Conservation (phyloP, 139 green algal species). For the Haematococcus lacustris region DNA sequence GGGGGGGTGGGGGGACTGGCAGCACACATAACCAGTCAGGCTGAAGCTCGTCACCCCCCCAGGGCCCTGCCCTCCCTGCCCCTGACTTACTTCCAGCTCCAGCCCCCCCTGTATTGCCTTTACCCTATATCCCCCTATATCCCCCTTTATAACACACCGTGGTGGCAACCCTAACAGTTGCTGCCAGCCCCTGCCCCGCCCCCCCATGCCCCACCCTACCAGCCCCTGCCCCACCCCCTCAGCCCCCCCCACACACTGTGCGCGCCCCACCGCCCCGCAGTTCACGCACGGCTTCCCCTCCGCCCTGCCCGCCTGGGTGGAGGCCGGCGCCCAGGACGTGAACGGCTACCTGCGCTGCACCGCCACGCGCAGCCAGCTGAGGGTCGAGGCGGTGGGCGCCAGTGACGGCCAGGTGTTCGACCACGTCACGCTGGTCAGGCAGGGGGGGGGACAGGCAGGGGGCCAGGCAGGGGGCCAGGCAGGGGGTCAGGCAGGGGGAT, state of each 20-base stretch:
- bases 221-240: neutral
- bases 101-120: no score
- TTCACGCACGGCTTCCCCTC: constrained; percentile 18
- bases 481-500: no score
- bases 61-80: no score
- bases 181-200: neutral
- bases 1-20: neutral
- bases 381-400: constrained; percentile 4
- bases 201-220: no score
- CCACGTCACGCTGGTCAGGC: no score
- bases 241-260: neutral
- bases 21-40: no score
- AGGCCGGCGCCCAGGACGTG: constrained; percentile 4
- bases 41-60: no score
- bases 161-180: neutral
- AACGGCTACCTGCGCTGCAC: constrained; percentile 19
- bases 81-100: no score
- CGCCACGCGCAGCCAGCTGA: neutral
- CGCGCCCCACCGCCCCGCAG: neutral
- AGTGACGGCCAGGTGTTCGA: neutral
- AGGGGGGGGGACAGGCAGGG: no score
- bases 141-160: no score
- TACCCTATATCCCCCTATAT: no score
- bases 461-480: no score
- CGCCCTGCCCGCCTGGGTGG: constrained; percentile 8